These are phyloP conservation scores for Neovahlkampfia damariscottae DNA, from an alignment of 78 protist species.

Conservation along the genomic window DNA sequence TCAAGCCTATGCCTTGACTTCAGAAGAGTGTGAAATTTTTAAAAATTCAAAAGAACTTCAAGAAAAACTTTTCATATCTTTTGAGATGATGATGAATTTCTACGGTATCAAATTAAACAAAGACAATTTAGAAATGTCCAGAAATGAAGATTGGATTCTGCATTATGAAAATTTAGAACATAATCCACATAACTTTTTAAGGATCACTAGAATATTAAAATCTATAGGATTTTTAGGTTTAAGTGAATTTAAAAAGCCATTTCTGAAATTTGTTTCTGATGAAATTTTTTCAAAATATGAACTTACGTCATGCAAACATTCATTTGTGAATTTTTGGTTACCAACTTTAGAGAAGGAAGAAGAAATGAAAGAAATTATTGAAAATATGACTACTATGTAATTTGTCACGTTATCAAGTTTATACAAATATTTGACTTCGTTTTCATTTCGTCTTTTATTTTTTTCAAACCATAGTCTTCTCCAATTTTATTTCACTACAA, in stretches of 20 bases:
- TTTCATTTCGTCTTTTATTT: too few species aligned
- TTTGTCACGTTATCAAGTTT: too few species aligned
- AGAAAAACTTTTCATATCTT: background rate
- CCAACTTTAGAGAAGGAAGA: background rate
- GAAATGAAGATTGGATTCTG: too few species aligned
- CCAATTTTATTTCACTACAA: too few species aligned
- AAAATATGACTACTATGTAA: too few species aligned
- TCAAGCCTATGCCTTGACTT: slow-evolving; percentile 2
- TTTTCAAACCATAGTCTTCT: too few species aligned
- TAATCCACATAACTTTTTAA: slow-evolving; percentile 18
- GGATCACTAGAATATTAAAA: slow-evolving; percentile 27
- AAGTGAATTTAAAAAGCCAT: background rate
- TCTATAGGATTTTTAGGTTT: slow-evolving; percentile 17
- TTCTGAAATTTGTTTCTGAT: background rate
- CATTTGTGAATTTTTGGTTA: slow-evolving; percentile 8
- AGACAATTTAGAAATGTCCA: too few species aligned
- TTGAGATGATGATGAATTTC: slow-evolving; percentile 16
- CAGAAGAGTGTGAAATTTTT: background rate
- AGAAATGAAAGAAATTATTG: background rate
- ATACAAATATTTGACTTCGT: too few species aligned
- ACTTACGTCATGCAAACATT: background rate
- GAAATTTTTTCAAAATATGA: background rate
- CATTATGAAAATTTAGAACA: background rate
- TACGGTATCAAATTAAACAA: slow-evolving; percentile 16
- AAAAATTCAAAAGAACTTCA: background rate